phyloP scores from a whole-genome alignment of 2,329 filamentous ascomycete genomes.

The Venturiaceae sp. region DNA sequence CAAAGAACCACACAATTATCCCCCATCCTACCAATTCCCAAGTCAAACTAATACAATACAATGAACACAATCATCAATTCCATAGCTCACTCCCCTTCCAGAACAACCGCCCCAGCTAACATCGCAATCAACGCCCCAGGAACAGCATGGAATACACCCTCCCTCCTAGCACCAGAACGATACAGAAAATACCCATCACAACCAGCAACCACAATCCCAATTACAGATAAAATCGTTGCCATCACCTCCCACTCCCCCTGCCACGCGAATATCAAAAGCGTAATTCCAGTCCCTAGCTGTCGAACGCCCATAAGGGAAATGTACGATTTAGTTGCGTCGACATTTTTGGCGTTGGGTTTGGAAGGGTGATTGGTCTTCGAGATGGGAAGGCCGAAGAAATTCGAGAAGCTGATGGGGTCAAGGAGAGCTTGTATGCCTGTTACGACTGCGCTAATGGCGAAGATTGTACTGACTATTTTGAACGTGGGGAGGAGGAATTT shows the following conservation, averaged over 20 bases:
- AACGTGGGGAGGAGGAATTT: background rate
- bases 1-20: too few relatives aligned
- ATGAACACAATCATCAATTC: too few relatives aligned
- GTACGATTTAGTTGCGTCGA: background rate
- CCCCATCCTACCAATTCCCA: too few relatives aligned
- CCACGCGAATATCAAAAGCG: background rate
- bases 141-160: background rate
- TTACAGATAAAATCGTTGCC: background rate
- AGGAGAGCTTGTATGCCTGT: conserved; percentile 3
- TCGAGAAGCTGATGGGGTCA: background rate
- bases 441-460: background rate
- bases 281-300: background rate
- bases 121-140: conserved; percentile 1
- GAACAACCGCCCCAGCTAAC: background rate
- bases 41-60: too few relatives aligned
- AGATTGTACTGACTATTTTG: background rate
- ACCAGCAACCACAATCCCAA: conserved; percentile 1
- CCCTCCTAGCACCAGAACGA: background rate
- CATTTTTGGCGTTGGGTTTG: background rate
- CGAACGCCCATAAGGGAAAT: conserved; percentile 3
- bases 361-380: background rate
- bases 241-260: background rate
- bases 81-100: background rate
- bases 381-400: background rate
- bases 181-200: background rate